Conservation (phyloP, 768 basidiomycete genomes). For the Phlebiopsis flavidoalba region DNA sequence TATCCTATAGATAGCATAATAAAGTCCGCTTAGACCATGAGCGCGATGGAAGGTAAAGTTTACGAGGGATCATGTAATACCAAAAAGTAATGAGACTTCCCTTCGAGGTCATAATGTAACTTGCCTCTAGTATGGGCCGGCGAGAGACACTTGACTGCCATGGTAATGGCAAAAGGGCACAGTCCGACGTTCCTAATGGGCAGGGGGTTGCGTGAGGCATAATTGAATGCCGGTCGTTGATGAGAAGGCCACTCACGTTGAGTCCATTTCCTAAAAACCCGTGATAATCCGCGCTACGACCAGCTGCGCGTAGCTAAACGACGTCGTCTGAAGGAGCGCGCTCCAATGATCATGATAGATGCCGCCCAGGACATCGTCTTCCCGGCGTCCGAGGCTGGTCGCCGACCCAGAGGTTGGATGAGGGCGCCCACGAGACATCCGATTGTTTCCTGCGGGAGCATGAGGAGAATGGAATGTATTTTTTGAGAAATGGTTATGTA, state of each 20-base stretch:
- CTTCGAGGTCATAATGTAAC: conserved; percentile 63
- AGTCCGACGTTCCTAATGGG: conserved; percentile 51
- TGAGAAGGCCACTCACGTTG: conserved; percentile 34
- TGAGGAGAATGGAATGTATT: too few relatives aligned
- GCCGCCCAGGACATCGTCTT: conserved; percentile 55
- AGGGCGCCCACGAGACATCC: conserved; percentile 62
- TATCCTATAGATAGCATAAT: conserved; percentile 14
- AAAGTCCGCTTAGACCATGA: not conserved
- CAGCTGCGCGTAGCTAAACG: conserved; percentile 55
- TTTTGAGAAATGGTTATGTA: not conserved
- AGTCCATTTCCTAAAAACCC: conserved; percentile 57
- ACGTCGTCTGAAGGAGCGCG: conserved; percentile 53
- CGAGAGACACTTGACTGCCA: conserved; percentile 63
- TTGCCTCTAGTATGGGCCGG: conserved; percentile 52
- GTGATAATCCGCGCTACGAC: conserved; percentile 57
- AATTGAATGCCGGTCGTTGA: not conserved
- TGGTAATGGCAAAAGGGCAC: conserved; percentile 63
- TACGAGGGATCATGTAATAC: conserved; percentile 60
- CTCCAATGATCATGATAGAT: conserved; percentile 53
- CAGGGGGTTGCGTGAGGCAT: not conserved
- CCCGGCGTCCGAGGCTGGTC: conserved; percentile 13
- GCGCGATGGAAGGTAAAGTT: conserved; percentile 19
- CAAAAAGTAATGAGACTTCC: conserved; percentile 58
- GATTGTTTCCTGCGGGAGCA: conserved; percentile 44
- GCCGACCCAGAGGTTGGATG: conserved; percentile 56